Percentiles rank a stretch among this genome's conserved stretches.
These are phyloP conservation scores for Neostapfia colusana DNA, from an alignment of 176 grass and related monocot genomes.

Conservation along the genomic window DNA sequence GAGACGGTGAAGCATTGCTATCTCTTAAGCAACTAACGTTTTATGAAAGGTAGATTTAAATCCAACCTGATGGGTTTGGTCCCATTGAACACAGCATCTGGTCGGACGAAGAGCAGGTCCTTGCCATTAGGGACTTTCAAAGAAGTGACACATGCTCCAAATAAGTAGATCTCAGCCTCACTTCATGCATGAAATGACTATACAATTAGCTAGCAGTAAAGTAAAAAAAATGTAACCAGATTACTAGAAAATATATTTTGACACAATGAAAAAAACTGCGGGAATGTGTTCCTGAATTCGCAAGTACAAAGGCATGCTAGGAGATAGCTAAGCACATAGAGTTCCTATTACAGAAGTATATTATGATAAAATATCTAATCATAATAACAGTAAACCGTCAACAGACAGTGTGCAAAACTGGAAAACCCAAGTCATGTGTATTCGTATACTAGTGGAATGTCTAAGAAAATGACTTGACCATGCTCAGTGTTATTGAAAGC, in stretches of 20 bases:
- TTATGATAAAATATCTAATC: neutral
- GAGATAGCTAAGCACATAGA: neutral
- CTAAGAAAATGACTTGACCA: neutral
- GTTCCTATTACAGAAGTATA: neutral
- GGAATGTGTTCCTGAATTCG: neutral
- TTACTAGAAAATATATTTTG: neutral
- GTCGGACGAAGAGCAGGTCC: constrained; percentile 90
- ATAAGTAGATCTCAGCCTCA: constrained; percentile 91
- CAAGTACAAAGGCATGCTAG: constrained; percentile 18
- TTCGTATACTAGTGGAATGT: neutral
- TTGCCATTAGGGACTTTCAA: constrained; percentile 80
- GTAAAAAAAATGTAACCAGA: neutral
- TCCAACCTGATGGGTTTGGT: constrained; percentile 88
- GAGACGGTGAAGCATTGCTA: constrained; percentile 30
- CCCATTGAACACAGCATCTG: constrained; percentile 92
- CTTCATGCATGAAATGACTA: constrained; percentile 46
- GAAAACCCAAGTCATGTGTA: too few species aligned
- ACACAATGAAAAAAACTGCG: neutral
- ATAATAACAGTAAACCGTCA: neutral
- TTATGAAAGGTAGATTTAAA: constrained; percentile 16
- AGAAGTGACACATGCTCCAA: constrained; percentile 83
- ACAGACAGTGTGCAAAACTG: neutral
- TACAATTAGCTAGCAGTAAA: constrained; percentile 27
- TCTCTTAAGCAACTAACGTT: constrained; percentile 22
- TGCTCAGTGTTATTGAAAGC: neutral